Evolutionary conservation across 192 early-diverging fungal genomes (phyloP), one percentile per base, ranked within the genome.

Genomic region (Mycoemilia scoparia): DNA sequence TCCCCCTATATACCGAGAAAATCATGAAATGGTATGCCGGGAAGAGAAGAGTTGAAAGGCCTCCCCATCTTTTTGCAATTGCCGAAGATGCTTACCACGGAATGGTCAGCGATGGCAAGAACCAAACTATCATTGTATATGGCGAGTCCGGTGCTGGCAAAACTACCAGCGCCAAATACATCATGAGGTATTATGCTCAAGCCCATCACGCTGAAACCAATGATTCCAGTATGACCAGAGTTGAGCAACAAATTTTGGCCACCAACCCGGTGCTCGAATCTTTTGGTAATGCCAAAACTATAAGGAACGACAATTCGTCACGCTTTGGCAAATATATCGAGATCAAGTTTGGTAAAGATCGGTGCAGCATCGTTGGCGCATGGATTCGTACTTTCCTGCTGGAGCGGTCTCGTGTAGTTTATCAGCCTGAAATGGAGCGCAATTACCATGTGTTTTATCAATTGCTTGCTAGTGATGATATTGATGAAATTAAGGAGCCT

Each of bases 391-490:
- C 90, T 3, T 98, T 96, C 44, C 65, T 98, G 13, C 60, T 98
- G 38, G 93, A 98, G 55, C 75, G 93, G 22, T 96, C 90, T 25
- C 78, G 93, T 47, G 62, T 98, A 39, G 79, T 89, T 26, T 88
- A 82, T 61, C 93, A 98, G 60, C 90, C 90, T 3, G 67, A 74
- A 21, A 72, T 66, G 0, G 91, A 96, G 61, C 71, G 92, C 46
- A 95, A 93, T 69, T 98, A 98, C 67, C 93, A 98, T 69, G 83
- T 98, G 53, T 98, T 98, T 57, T 98, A 98, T 64, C 93, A 98
- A 69, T 72, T 98, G 26, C 89, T 87, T 63, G 76, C 87, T 11
- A 90, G 82, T 30, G 77, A 73, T 4, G 83, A 85, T 7, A 63
- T 73, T 3, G 85, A 74, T 10, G 28, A 46, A 32, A n/a, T n/a